Conservation (phyloP, 2,329 filamentous ascomycete genomes). For the Trichophyton simii region DNA sequence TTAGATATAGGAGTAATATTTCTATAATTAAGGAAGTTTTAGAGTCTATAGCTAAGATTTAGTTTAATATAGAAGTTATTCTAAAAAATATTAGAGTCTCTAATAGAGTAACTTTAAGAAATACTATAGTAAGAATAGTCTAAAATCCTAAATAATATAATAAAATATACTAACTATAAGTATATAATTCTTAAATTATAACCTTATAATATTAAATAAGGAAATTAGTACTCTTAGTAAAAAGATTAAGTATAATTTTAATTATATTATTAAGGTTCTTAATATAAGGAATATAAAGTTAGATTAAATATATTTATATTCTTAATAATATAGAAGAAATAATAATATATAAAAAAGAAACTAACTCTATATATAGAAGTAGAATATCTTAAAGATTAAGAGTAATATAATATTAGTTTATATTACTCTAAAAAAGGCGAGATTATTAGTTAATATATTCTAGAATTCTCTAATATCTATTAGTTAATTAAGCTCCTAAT, state of each 20-base stretch:
- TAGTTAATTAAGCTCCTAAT: too few species aligned
- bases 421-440: too few species aligned
- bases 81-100: too few species aligned
- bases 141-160: neutral
- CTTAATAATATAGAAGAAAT: neutral
- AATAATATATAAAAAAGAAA: neutral
- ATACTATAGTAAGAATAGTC: neutral
- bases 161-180: neutral
- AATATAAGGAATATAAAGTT: neutral
- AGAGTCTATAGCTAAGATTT: too few species aligned
- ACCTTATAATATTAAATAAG: neutral
- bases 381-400: neutral
- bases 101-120: neutral
- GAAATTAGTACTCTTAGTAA: neutral
- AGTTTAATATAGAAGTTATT: too few species aligned
- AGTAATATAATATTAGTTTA: too few species aligned
- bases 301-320: neutral
- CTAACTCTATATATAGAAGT: neutral
- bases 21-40: too few species aligned
- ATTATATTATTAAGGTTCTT: neutral
- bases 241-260: neutral
- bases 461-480: too few species aligned
- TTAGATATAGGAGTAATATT: too few species aligned
- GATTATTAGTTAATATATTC: too few species aligned
- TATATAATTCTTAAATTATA: neutral